Base-by-base conservation (phyloP, 257 asterid species). In the Solanum bukasovii region DNA sequence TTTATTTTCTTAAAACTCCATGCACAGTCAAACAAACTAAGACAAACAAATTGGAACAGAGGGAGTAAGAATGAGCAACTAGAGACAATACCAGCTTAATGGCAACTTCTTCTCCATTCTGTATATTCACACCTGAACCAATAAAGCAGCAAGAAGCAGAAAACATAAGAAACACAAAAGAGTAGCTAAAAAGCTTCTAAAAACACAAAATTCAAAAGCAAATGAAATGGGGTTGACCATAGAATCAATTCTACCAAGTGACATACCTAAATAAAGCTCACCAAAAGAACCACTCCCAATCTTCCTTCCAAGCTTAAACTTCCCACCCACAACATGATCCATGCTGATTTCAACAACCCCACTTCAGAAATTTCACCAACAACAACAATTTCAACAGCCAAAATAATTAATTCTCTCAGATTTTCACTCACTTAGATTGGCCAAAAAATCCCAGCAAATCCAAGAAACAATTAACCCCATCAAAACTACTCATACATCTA, bases 251-350 rank as follows among this genome's bases (percentile, higher is more conserved):
- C 44, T 5, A 72, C 63, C 81, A 68, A 79, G 38, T 61, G 78
- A 78, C 85, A 13, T 91, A 96, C 99, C 99, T 90, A 96, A 90
- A 93, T 93, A 96, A 87, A 96, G 96, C 91, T 96, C 98, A 88
- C 99, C 99, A 91, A 96, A 96, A 74, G 99, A 96, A 86, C 99
- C 99, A 90, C 98, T 90, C 87, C 98, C 98, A 93, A 96, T 96
- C 92, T 96, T 96, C 91, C 98, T 94, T 85, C 98, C 98, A 90
- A 95, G 94, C 96, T 94, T 96, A 93, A 94, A 96, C 88, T 93
- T 96, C 13, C 97, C 98, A 90, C 98, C 95, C 83, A 96, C 98
- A 82, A 93, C 94, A 86, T 92, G 96, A 92, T 94, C 98, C 98
- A 96, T 95, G 88, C 83, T 87, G 88, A 90, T 81, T 84, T 49